Evolutionary conservation across 2,329 filamentous ascomycete genomes (phyloP).

Genomic region (Raffaelea arxii): DNA sequence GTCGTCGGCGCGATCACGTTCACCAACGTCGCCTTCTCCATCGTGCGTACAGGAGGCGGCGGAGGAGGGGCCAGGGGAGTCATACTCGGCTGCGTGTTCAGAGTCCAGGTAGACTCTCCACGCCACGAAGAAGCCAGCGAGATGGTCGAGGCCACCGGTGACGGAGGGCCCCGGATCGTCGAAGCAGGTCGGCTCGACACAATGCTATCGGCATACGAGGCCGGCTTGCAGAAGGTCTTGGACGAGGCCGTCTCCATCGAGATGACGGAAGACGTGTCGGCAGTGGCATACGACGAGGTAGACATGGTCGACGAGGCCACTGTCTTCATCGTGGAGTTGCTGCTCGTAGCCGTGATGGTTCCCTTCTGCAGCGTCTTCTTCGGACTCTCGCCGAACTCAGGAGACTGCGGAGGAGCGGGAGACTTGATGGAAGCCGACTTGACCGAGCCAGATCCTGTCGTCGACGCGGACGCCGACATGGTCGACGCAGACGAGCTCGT

Average conservation of each 20-base stretch:
- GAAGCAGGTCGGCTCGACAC: not conserved
- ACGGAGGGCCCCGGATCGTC: not conserved
- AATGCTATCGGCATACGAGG: not conserved
- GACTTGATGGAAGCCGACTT: not conserved
- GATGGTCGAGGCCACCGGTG: not conserved
- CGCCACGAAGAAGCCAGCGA: not conserved
- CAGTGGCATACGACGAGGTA: not conserved
- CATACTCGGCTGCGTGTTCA: not conserved
- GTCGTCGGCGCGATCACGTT: slow-evolving; percentile 1
- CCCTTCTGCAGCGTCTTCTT: not conserved
- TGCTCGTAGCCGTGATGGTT: not conserved
- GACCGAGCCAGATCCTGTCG: not conserved
- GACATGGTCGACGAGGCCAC: not conserved
- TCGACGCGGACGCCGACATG: not conserved
- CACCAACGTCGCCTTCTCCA: not conserved
- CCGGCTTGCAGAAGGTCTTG: not conserved
- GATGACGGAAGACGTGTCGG: not conserved
- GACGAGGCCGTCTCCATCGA: not conserved
- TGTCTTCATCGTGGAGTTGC: not conserved
- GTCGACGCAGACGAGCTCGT: too few relatives aligned
- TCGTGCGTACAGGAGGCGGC: too few relatives aligned
- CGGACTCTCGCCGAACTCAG: not conserved
- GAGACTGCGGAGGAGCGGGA: not conserved
- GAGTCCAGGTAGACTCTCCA: not conserved
- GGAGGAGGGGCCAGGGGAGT: not conserved